Evolutionary conservation across 1,284 basidiomycete genomes (phyloP).

Genomic region (Austroboletus rostrupii): DNA sequence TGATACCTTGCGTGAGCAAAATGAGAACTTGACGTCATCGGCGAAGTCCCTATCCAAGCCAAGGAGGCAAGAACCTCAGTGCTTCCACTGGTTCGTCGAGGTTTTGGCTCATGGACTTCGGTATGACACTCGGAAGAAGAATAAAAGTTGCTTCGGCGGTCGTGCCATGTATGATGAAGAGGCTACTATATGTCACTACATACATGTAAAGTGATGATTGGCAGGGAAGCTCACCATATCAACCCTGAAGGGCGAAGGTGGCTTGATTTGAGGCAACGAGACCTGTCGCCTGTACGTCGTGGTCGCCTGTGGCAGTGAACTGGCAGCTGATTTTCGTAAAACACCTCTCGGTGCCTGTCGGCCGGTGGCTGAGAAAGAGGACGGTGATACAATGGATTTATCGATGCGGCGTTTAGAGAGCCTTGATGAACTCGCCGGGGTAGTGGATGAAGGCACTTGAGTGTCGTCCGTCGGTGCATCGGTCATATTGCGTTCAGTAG

Average conservation of each 20-base stretch:
- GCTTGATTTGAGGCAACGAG: slow-evolving; percentile 22
- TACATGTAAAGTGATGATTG: background rate
- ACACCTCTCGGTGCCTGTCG: slow-evolving; percentile 2
- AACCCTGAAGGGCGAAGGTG: slow-evolving; percentile 25
- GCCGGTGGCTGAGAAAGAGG: slow-evolving; percentile 1
- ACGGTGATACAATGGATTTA: background rate
- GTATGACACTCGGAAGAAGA: background rate
- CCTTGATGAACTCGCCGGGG: slow-evolving; percentile 5
- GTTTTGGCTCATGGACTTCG: background rate
- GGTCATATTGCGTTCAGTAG: background rate
- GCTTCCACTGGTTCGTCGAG: slow-evolving; percentile 11
- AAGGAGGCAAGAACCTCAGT: slow-evolving; percentile 30
- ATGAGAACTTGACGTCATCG: background rate
- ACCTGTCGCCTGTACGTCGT: slow-evolving; percentile 1
- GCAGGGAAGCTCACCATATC: slow-evolving; percentile 22
- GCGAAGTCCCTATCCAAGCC: slow-evolving; percentile 25
- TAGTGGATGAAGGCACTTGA: background rate
- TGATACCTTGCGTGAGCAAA: background rate
- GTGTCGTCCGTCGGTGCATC: background rate
- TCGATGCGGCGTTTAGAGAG: slow-evolving; percentile 3
- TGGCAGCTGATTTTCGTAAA: slow-evolving; percentile 7
- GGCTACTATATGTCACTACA: slow-evolving; percentile 22
- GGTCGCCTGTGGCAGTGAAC: background rate
- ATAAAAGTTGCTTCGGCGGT: slow-evolving; percentile 22
- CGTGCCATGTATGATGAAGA: slow-evolving; percentile 29